Evolutionary conservation across 495 filamentous ascomycete genomes (phyloP).

Genomic region (Daldinia decipiens): DNA sequence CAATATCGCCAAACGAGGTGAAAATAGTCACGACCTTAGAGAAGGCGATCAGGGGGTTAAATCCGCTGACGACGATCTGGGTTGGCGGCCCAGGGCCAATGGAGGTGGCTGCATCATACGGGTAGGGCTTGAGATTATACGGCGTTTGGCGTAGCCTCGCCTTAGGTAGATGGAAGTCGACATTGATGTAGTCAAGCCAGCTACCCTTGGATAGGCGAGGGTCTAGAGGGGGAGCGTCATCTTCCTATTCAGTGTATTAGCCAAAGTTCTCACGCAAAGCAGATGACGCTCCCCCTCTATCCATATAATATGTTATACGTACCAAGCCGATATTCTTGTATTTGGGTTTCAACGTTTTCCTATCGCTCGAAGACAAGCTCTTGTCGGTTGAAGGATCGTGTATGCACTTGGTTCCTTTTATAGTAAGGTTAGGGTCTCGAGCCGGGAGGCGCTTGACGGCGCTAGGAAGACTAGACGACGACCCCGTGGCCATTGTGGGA

Average conservation of each 20-base stretch:
- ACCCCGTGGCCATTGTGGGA: constrained; percentile 30
- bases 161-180: constrained; percentile 77
- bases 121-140: constrained; percentile 78
- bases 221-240: constrained; percentile 75
- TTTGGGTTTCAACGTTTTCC: constrained; percentile 71
- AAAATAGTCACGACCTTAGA: constrained; percentile 83
- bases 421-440: constrained; percentile 67
- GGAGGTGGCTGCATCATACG: constrained; percentile 81
- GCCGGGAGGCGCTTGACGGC: constrained; percentile 66
- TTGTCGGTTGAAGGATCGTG: constrained; percentile 80
- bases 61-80: constrained; percentile 90
- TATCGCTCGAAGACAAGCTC: constrained; percentile 61
- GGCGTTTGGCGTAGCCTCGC: constrained; percentile 77
- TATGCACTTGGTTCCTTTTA: constrained; percentile 73
- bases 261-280: constrained; percentile 58
- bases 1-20: constrained; percentile 86
- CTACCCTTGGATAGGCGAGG: constrained; percentile 75
- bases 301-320: constrained; percentile 60
- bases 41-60: constrained; percentile 86
- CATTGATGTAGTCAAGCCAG: constrained; percentile 66
- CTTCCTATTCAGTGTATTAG: constrained; percentile 68
- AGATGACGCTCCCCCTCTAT: constrained; percentile 65
- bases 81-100: constrained; percentile 88
- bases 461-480: constrained; percentile 39
- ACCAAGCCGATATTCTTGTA: constrained; percentile 77